A percentile compares a stretch with the other conserved stretches of the same genome.
phyloP scores from a whole-genome alignment of 1,139 yeast species.

The Geotrichum phurueaensis region DNA sequence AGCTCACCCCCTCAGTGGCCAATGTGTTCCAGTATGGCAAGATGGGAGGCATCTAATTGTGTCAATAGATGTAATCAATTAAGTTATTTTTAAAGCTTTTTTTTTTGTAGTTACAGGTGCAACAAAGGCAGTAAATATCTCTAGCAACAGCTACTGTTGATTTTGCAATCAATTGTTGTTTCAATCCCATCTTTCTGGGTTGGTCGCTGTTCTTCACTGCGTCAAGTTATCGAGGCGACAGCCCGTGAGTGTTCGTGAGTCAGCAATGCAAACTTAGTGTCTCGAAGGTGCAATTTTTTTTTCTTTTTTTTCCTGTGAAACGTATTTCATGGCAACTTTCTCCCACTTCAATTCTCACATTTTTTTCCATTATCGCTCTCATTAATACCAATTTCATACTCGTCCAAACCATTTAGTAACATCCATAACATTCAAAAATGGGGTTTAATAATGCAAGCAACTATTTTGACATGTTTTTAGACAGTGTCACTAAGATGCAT shows the following conservation, averaged over 20 bases:
- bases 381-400: not conserved
- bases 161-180: not conserved
- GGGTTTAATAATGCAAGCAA: not conserved
- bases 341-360: not conserved
- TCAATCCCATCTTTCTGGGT: not conserved
- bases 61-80: not conserved
- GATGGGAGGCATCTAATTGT: slow-evolving; percentile 30
- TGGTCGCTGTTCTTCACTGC: not conserved
- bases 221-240: not conserved
- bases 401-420: not conserved
- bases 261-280: not conserved
- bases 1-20: slow-evolving; percentile 27
- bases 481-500: slow-evolving; percentile 17
- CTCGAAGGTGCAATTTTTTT: not conserved
- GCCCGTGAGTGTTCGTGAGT: slow-evolving; percentile 8
- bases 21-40: slow-evolving; percentile 33
- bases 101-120: not conserved
- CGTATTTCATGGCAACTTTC: not conserved
- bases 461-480: slow-evolving; percentile 15
- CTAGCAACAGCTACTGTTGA: no score
- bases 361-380: no score
- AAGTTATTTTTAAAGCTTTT: not conserved
- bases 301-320: not conserved
- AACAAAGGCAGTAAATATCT: no score
- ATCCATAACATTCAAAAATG: not conserved